Evolutionary conservation across 2,329 filamentous ascomycete genomes (phyloP), one percentile per base, ranked within the genome.

Genomic region (Ophiostoma novo-ulmi): DNA sequence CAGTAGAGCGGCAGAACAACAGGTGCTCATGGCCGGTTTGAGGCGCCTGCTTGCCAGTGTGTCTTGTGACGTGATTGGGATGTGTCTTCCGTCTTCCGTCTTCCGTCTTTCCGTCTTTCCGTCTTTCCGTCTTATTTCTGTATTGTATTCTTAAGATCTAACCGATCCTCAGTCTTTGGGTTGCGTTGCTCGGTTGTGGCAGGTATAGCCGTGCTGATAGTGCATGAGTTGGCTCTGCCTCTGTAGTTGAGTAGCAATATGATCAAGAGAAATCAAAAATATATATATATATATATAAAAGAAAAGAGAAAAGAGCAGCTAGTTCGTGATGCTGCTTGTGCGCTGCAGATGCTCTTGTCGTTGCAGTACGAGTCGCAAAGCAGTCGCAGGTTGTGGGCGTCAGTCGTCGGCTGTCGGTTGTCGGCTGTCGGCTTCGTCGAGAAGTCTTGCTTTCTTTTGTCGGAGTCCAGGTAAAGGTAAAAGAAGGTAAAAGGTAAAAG

Each of bases 11-110:
- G 52, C 36, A 55, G 64, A 69, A 69, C 63, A 68, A 48, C 69
- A 64, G 58, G 66, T 68, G 68, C 71, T 64, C 70, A 72, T 72
- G 73, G 69, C 72, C 36, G 71, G 70, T 70, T 64, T 38, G 55
- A 71, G 68, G 58, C 48, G 38, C 17, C 67, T 52, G 63, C 48
- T 41, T 67, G 58, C 22, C 41, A 31, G 26, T 31, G 67, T 39
- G 65, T 17, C 63, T 36, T 38, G 63, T n/a, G 31, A 13, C 22
- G 36, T 22, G 61, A 36, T 11, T 26, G 8, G 26, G 14, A 5
- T 41, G 36, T 36, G 41, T 44, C 11, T 2, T 52, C 41, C 36
- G 38, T 41, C 11, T 2, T 52, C 41, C 36, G 38, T 41, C 64
- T n/a, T 26, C 8, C 55, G 22, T n/a, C 55, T 5, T 11, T 44